Evolutionary conservation across 495 filamentous ascomycete species (phyloP), one percentile per base, ranked within the genome.

Genomic region (Opeltia flavorubescens): DNA sequence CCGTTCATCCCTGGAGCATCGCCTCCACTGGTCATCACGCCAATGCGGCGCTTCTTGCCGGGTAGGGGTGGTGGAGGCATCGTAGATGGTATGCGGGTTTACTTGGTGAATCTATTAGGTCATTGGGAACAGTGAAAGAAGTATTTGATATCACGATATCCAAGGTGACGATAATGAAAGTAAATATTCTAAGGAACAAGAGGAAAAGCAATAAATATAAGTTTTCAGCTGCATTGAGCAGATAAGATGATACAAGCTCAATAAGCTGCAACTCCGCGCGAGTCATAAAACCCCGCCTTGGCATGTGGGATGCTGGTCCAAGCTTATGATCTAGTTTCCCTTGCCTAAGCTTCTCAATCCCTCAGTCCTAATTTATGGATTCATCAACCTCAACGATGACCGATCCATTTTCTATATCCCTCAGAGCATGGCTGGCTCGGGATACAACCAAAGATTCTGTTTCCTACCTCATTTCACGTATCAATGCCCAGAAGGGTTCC

Each of bases 1-100:
- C 83, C 87, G 62, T 94, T 96, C 93, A 99, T 99, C 55, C 93
- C 93, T 4, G 93, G 91, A 31, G 89, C 86, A 70, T 99, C 93
- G 55, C 93, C 93, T 52, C 93, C 93, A 50, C 84, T 91, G 50
- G 93, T 99, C 81, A 99, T 85, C 50, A 96, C 81, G 41, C 77
- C 93, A 58, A 99, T 93, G 53, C 81, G 78, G 68, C 89, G 87
- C 60, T 78, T 81, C 57, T 71, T 74, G 39, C 67, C 52, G 9
- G 64, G 66, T 8, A 48, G 34, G 0, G 54, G 45, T 17, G 28
- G 2, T 6, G 44, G 44, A 38, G 33, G 29, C 13, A n/a, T 24
- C 17, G 25, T 18, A 17, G 29, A 6, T 31, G 29, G 13, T 6
- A 6, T 13, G 29, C 6, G n/a, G n/a, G n/a, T n/a, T n/a, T n/a